Base-by-base conservation (phyloP, 2,329 filamentous ascomycete genomes). In the Trichoderma koningiopsis region DNA sequence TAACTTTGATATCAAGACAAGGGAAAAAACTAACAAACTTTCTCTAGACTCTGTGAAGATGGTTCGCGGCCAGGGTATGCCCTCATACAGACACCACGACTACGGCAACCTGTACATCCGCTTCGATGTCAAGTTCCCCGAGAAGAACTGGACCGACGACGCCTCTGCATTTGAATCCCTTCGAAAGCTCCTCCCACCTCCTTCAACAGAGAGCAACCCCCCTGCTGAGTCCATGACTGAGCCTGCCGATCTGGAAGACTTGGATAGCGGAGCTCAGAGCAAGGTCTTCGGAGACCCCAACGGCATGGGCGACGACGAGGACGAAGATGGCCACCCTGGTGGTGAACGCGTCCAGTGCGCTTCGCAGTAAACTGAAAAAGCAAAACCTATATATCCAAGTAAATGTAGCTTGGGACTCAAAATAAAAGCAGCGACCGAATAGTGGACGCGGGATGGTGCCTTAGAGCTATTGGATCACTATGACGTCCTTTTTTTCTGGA, bases 121-220 rank as follows among this genome's bases (percentile, higher is more conserved):
- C 79, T 99, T 99, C 84, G 91, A 92, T 77, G 94, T 99, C 83
- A 97, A 97, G 83, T 98, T 99, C 87, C 96, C 96, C 60, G 91
- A 92, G 77, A 91, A 90, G 83, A 85, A 88, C 78, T 91, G 88
- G 87, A 87, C 88, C 47, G 79, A 87, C 47, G 85, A 91, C 63
- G 84, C 89, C 19, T 85, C 89, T 69, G 91, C 92, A 72, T 92
- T 97, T 75, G 88, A 92, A 69, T 85, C 90, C 14, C 89, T 99
- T 49, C 94, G 96, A 78, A 87, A 90, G 75, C 90, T 97, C 68
- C 88, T 99, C n/a, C 95, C 95, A 2, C 82, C 91, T 2, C 91
- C 87, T 2, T 73, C 82, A 49, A 79, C 90, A 49, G 86, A 92
- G 78, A 83, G 86, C 68, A 81, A 87, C 29, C 92, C 94, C 58